phyloP scores from a whole-genome alignment of 306 rosid species.

The Neltuma alba region DNA sequence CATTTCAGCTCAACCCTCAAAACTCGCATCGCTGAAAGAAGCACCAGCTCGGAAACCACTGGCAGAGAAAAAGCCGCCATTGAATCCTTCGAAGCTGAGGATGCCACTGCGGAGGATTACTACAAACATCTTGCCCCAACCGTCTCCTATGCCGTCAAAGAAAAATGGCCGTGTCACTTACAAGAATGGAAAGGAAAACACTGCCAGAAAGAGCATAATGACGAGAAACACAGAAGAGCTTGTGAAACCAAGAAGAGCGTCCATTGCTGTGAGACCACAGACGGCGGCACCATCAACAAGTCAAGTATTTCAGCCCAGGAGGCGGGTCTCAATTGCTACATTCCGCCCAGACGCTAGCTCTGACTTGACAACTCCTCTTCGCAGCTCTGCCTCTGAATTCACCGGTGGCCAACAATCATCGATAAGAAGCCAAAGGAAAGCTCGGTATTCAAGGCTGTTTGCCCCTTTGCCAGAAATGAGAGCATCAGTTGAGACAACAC shows the following conservation, averaged over 20 bases:
- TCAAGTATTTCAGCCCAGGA: constrained; percentile 75
- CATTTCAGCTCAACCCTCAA: constrained; percentile 57
- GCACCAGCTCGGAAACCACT: constrained; percentile 40
- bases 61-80: constrained; percentile 73
- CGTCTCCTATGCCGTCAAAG: constrained; percentile 57
- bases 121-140: constrained; percentile 60
- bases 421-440: constrained; percentile 58
- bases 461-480: constrained; percentile 69
- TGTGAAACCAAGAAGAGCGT: constrained; percentile 61
- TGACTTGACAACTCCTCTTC: constrained; percentile 72
- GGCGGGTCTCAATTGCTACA: constrained; percentile 83
- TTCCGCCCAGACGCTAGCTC: constrained; percentile 60
- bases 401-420: constrained; percentile 50
- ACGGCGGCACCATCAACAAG: constrained; percentile 46
- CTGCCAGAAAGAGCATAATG: constrained; percentile 42
- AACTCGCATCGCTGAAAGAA: constrained; percentile 38
- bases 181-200: constrained; percentile 73
- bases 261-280: constrained; percentile 66
- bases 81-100: constrained; percentile 73
- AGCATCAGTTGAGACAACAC: constrained; percentile 61
- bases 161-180: constrained; percentile 35
- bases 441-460: constrained; percentile 72
- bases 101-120: constrained; percentile 72
- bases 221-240: constrained; percentile 37
- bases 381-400: constrained; percentile 54